Evolutionary conservation across 1,139 yeast genomes (phyloP).

Genomic region (Meyerozyma smithsonii): DNA sequence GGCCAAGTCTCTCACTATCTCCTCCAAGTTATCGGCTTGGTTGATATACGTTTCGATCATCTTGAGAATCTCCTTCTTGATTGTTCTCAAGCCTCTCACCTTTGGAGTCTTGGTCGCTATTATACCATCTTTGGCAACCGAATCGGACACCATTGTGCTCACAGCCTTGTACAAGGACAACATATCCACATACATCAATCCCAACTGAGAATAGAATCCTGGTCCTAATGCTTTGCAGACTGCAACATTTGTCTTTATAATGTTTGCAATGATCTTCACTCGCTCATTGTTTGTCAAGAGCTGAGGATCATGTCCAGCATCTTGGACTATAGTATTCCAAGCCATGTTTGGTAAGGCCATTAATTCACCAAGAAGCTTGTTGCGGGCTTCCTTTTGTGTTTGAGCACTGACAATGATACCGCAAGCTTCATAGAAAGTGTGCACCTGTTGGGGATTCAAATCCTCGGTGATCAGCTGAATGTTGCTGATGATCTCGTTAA

Average conservation of each 20-base stretch:
- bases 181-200: conserved; percentile 84
- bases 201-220: conserved; percentile 84
- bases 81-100: conserved; percentile 91
- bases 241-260: conserved; percentile 90
- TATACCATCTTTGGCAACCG: conserved; percentile 74
- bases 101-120: conserved; percentile 94
- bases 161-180: conserved; percentile 86
- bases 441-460: conserved; percentile 94
- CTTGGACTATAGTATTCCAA: conserved; percentile 85
- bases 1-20: conserved; percentile 76
- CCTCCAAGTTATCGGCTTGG: conserved; percentile 82
- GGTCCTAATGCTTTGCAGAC: conserved; percentile 93
- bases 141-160: conserved; percentile 77
- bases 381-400: conserved; percentile 56
- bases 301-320: conserved; percentile 86
- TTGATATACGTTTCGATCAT: conserved; percentile 85
- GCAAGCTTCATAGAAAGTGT: conserved; percentile 96
- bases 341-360: conserved; percentile 94
- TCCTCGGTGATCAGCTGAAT: conserved; percentile 87
- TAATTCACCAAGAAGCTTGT: conserved; percentile 66
- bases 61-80: conserved; percentile 89
- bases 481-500: conserved; percentile 80
- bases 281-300: conserved; percentile 79
- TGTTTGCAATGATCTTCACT: conserved; percentile 88
- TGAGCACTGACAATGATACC: conserved; percentile 92